Evolutionary conservation across 148 eudicot genomes (phyloP).

Genomic region (Heliosperma pusillum): DNA sequence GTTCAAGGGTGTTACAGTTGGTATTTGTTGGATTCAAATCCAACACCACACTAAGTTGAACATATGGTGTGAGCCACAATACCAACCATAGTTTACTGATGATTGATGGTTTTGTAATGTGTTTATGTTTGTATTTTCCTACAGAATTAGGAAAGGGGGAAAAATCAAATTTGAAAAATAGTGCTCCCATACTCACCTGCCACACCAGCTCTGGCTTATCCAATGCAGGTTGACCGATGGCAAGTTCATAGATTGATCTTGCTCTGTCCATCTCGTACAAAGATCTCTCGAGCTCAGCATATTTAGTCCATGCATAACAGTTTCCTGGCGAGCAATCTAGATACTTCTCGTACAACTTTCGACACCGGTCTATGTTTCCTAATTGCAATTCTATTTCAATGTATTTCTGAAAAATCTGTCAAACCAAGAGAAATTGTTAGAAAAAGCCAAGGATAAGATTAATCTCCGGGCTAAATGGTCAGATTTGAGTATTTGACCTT

Average conservation of each 20-base stretch:
- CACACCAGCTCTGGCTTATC: conserved; percentile 89
- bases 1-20: too few relatives aligned
- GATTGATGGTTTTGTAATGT: too few relatives aligned
- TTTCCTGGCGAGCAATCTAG: conserved; percentile 87
- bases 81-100: too few relatives aligned
- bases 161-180: not conserved
- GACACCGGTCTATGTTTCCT: conserved; percentile 80
- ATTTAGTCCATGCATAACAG: conserved; percentile 90
- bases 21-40: too few relatives aligned
- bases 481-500: conserved; percentile 42
- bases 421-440: conserved; percentile 15
- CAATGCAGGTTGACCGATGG: conserved; percentile 81
- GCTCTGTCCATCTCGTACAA: conserved; percentile 81
- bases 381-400: conserved; percentile 83
- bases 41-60: too few relatives aligned
- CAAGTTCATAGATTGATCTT: conserved; percentile 81
- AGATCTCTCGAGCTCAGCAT: conserved; percentile 78
- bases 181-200: conserved; percentile 47
- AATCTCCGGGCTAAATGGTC: not conserved
- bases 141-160: too few relatives aligned
- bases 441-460: not conserved
- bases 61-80: too few relatives aligned
- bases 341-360: conserved; percentile 80
- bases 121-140: too few relatives aligned
- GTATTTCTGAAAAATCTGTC: conserved; percentile 55